phyloP scores from a whole-genome alignment of 2,329 filamentous ascomycete genomes.

The Alternaria gaisen region DNA sequence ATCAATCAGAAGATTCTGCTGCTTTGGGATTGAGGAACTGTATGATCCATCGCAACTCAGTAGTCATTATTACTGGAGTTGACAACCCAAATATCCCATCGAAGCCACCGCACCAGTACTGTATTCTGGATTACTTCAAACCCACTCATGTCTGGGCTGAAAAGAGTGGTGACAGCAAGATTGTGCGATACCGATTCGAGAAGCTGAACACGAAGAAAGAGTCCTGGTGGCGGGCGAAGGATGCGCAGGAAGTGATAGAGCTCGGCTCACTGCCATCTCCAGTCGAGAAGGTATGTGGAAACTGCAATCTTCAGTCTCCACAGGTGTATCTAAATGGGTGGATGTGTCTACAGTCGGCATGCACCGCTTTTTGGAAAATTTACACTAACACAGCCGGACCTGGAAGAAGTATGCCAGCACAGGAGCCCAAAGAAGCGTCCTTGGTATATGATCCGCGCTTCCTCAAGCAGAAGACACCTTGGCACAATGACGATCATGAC shows the following conservation, averaged over 20 bases:
- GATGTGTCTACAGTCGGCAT: slow-evolving; percentile 66
- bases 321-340: slow-evolving; percentile 60
- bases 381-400: slow-evolving; percentile 1
- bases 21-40: slow-evolving; percentile 58
- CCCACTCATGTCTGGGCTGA: slow-evolving; percentile 76
- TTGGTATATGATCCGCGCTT: slow-evolving; percentile 67
- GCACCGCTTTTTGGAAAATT: slow-evolving; percentile 65
- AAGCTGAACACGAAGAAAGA: slow-evolving; percentile 62
- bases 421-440: slow-evolving; percentile 40
- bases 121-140: slow-evolving; percentile 74
- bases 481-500: slow-evolving; percentile 50
- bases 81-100: slow-evolving; percentile 60
- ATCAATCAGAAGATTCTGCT: slow-evolving; percentile 55
- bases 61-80: slow-evolving; percentile 63
- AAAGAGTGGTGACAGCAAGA: slow-evolving; percentile 54
- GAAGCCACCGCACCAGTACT: slow-evolving; percentile 66
- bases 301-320: slow-evolving; percentile 44
- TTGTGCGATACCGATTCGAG: slow-evolving; percentile 71
- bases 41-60: slow-evolving; percentile 57
- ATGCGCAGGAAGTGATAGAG: slow-evolving; percentile 33
- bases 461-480: slow-evolving; percentile 62
- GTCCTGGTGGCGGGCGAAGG: slow-evolving; percentile 68
- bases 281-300: slow-evolving; percentile 48
- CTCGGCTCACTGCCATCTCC: slow-evolving; percentile 42
- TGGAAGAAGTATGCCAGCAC: slow-evolving; percentile 25